Evolutionary conservation across 176 grass and related monocot genomes (phyloP).

Genomic region (Urochloa ruziziensis): DNA sequence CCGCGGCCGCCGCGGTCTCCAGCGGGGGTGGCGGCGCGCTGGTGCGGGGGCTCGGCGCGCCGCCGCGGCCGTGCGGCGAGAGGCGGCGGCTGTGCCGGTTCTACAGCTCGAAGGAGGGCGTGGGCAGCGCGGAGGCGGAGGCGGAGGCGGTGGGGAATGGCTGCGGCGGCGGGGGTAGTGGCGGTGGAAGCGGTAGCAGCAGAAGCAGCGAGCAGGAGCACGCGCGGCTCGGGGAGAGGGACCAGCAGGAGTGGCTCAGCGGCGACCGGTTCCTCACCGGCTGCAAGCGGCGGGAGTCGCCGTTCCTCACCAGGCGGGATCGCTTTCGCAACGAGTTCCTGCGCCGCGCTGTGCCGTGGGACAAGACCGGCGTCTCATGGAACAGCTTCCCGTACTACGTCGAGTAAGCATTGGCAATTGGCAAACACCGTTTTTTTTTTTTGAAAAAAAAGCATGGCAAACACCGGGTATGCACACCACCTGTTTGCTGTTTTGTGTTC

Average conservation of each 20-base stretch:
- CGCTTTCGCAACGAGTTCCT: slow-evolving; percentile 81
- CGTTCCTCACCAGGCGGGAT: slow-evolving; percentile 73
- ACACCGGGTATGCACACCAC: neutral
- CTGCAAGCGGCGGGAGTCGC: slow-evolving; percentile 61
- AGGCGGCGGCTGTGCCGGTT: slow-evolving; percentile 33
- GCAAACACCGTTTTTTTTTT: too few species aligned
- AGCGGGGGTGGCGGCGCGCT: neutral
- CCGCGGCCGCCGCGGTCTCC: neutral
- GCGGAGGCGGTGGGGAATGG: slow-evolving; percentile 22
- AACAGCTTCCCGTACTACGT: slow-evolving; percentile 79
- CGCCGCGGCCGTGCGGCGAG: neutral
- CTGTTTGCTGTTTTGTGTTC: slow-evolving; percentile 1
- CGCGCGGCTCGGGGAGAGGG: slow-evolving; percentile 81
- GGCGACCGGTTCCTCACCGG: slow-evolving; percentile 64
- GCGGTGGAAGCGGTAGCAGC: neutral
- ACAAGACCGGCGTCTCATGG: slow-evolving; percentile 78
- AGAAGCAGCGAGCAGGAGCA: slow-evolving; percentile 53
- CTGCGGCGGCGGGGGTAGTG: neutral
- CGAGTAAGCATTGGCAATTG: too few species aligned
- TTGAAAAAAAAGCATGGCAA: too few species aligned
- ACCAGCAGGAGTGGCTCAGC: slow-evolving; percentile 87
- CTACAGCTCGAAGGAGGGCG: slow-evolving; percentile 72
- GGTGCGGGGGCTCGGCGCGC: neutral
- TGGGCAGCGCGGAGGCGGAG: slow-evolving; percentile 39
- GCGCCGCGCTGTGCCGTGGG: slow-evolving; percentile 70